Base-by-base conservation (phyloP, 78 protist species). In the Isochrysis galbana region DNA sequence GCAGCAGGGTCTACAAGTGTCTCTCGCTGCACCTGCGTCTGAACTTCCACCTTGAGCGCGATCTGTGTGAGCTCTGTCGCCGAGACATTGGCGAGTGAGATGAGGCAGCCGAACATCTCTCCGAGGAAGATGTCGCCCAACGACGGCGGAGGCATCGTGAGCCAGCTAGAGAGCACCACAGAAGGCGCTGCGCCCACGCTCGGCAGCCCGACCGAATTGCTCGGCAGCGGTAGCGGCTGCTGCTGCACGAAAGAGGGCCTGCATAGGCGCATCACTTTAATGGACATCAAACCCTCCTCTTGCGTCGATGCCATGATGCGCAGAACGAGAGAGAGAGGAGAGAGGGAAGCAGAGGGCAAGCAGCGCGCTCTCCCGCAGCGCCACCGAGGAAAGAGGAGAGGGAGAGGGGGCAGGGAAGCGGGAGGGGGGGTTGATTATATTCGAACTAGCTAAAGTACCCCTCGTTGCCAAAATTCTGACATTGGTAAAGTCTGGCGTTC, bases 41-140 rank as follows among this genome's bases (percentile, higher is more conserved):
- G 47, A n/a, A 80, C 88, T 36, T 80, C 88, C 25, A 80, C 88
- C 88, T 80, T 80, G 39, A 80, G 88, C 23, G 17, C 55, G 25
- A 80, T 23, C 17, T 0, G 29, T 36, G 5, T 17, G 42, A 80
- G 88, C 54, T 26, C 48, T 2, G 4, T 0, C 55, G 55, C 19
- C 34, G 88, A 5, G 21, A 22, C 3, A 54, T 80, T 80, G 51
- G n/a, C 0, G 22, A 44, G 38, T 0, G 55, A 44, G 34, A 80
- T 23, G 55, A 29, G 44, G 38, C 48, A 44, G 55, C 55, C 10
- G 39, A 80, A 44, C 38, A 54, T 80, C 88, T 80, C 88, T 11
- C 88, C 88, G 29, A 80, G 88, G 88, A 11, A 80, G 88, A 80
- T 80, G 88, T 80, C 55, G 48, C 88, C 88, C 5, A 80, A 80